phyloP scores from a whole-genome alignment of 768 basidiomycete genomes.

The Calvatia gigantea region DNA sequence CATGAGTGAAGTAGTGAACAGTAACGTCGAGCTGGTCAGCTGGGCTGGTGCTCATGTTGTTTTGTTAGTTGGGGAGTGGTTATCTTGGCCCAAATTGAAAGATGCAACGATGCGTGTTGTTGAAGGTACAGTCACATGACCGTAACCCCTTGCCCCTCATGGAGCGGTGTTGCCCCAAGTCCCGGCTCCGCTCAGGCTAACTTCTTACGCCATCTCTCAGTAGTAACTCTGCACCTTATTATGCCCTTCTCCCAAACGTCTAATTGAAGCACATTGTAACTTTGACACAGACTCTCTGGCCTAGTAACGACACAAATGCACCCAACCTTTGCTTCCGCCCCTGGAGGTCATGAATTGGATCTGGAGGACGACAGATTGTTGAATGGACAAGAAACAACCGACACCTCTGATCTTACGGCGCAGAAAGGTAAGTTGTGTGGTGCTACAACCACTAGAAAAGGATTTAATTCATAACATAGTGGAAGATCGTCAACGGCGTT shows the following conservation, averaged over 20 bases:
- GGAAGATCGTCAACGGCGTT: conserved; percentile 26
- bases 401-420: neutral
- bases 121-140: neutral
- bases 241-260: neutral
- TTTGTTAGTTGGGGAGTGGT: no score
- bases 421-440: conserved; percentile 4
- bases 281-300: neutral
- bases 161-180: neutral
- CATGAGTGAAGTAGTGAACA: neutral
- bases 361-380: conserved; percentile 3
- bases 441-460: no score
- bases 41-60: neutral
- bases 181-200: neutral
- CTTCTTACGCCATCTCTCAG: neutral
- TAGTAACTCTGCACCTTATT: neutral
- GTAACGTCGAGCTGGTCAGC: neutral
- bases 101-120: no score
- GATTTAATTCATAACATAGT: neutral
- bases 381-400: neutral
- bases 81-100: no score
- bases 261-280: neutral
- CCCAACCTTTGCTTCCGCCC: neutral
- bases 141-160: neutral
- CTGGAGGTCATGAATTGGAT: conserved; percentile 1
- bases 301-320: neutral